Base-by-base conservation (phyloP, 768 basidiomycete species). In the Tricholoma flavovirens region DNA sequence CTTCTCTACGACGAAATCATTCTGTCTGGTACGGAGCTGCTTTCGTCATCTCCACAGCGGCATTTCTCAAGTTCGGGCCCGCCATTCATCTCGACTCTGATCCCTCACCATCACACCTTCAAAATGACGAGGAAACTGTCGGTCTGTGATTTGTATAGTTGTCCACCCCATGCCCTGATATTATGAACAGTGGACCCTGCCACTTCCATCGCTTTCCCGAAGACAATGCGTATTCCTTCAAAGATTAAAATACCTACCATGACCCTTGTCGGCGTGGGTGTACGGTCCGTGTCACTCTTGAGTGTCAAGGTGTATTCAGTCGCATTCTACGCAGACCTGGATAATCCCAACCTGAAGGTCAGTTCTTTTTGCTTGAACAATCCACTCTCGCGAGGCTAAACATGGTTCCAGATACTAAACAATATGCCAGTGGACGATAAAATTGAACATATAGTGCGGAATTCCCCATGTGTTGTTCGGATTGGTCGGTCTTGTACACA, bases 301-400 rank as follows among this genome's bases (percentile, higher is more conserved):
- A 79, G 86, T 6, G 82, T 97, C 60, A 84, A 90, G 66, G 93
- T 96, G 14, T 97, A 97, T 71, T 88, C 88, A 10, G 83, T 92
- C 32, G 94, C 82, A 2, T 93, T 97, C 71, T 97, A 96, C 68
- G 88, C 90, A 5, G 92, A 96, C 67, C 71, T 93, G 43, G 64
- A 74, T n/a, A 81, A 84, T 58, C 81, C 85, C 0, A 77, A 75
- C 40, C 75, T 90, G 56, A 77, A 78, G 53, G 87, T 87, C 51
- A 51, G 73, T 64, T 26, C 24, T 17, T 35, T 49, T 33, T 29
- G 26, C 8, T 3, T 42, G 36, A 38, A n/a, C 35, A 32, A 46
- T 8, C 49, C 22, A 49, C 22, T 15, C 17, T 49, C 30, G n/a
- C 14, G n/a, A 24, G 38, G 33, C 30, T 56, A 35, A 40, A 35